Evolutionary conservation across 2,329 filamentous ascomycete species (phyloP).

Genomic region (Penicillium brevicompactum): DNA sequence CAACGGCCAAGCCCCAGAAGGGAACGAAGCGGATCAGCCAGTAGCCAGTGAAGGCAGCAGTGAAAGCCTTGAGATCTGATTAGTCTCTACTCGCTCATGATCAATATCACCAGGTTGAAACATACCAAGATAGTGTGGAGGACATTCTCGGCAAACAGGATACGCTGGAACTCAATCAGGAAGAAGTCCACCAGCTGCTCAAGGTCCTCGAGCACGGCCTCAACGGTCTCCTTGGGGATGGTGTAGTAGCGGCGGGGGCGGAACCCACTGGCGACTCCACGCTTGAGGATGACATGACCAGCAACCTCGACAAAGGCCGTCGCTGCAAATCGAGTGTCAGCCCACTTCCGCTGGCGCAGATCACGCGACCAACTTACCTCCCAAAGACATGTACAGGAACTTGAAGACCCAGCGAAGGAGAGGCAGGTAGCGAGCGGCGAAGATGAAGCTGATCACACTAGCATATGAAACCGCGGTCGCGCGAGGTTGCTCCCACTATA

Average conservation of each 20-base stretch:
- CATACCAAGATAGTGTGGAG: slow-evolving; percentile 62
- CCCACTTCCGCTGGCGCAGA: slow-evolving; percentile 1
- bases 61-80: slow-evolving; percentile 54
- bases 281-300: slow-evolving; percentile 58
- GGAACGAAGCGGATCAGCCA: slow-evolving; percentile 67
- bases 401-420: slow-evolving; percentile 65
- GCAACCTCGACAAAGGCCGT: slow-evolving; percentile 61
- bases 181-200: slow-evolving; percentile 70
- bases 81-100: slow-evolving; percentile 2
- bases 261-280: slow-evolving; percentile 62
- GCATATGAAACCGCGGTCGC: slow-evolving; percentile 64
- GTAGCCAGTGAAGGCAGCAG: slow-evolving; percentile 61
- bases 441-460: slow-evolving; percentile 60
- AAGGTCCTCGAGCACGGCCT: slow-evolving; percentile 62
- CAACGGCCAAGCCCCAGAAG: slow-evolving; percentile 64
- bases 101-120: slow-evolving; percentile 6
- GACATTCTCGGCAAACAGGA: slow-evolving; percentile 67
- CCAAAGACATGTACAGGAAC: slow-evolving; percentile 60
- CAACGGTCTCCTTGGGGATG: slow-evolving; percentile 64
- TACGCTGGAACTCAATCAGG: slow-evolving; percentile 67
- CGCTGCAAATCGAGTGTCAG: slow-evolving; percentile 38
- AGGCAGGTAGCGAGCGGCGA: slow-evolving; percentile 64
- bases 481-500: slow-evolving; percentile 67
- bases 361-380: slow-evolving; percentile 50
- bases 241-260: slow-evolving; percentile 67